These are phyloP conservation scores for Zygoascus ofunaensis DNA, from an alignment of 805 yeast genomes.

Conservation along the genomic window DNA sequence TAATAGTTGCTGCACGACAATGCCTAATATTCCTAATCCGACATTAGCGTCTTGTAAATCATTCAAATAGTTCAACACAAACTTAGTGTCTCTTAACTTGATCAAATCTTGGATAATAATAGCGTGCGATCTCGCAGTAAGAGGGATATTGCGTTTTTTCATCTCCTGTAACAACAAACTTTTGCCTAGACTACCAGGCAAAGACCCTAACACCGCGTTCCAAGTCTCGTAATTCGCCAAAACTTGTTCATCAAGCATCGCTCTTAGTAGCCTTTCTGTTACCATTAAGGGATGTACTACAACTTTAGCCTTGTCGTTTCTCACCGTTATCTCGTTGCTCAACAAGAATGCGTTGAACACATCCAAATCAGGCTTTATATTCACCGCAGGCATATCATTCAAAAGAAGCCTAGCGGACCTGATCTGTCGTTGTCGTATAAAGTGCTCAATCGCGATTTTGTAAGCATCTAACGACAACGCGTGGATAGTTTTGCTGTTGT, in stretches of 20 bases:
- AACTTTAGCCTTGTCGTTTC: slow-evolving; percentile 2
- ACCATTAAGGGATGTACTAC: slow-evolving; percentile 12
- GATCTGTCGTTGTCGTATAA: slow-evolving; percentile 9
- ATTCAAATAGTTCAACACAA: slow-evolving; percentile 10
- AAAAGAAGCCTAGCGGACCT: slow-evolving; percentile 16
- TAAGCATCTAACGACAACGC: slow-evolving; percentile 12
- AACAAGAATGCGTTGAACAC: slow-evolving; percentile 16
- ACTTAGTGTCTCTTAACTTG: slow-evolving; percentile 11
- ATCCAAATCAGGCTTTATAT: slow-evolving; percentile 6
- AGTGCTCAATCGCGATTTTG: slow-evolving; percentile 17
- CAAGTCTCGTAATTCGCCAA: slow-evolving; percentile 17
- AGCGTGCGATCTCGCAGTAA: slow-evolving; percentile 12
- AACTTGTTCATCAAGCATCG: slow-evolving; percentile 11
- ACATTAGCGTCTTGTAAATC: slow-evolving; percentile 3
- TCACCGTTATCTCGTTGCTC: slow-evolving; percentile 3
- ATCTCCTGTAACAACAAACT: slow-evolving; percentile 10
- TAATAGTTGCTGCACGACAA: slow-evolving; percentile 6
- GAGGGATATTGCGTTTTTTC: slow-evolving; percentile 10
- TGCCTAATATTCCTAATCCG: background rate
- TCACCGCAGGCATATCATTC: slow-evolving; percentile 10
- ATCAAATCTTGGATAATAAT: slow-evolving; percentile 11
- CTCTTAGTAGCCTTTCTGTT: slow-evolving; percentile 4
- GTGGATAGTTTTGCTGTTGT: slow-evolving; percentile 12
- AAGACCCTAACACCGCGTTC: slow-evolving; percentile 15
- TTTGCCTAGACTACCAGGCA: slow-evolving; percentile 5